phyloP scores from a whole-genome alignment of 2,329 filamentous ascomycete species.

The Fusarium pininemorale region DNA sequence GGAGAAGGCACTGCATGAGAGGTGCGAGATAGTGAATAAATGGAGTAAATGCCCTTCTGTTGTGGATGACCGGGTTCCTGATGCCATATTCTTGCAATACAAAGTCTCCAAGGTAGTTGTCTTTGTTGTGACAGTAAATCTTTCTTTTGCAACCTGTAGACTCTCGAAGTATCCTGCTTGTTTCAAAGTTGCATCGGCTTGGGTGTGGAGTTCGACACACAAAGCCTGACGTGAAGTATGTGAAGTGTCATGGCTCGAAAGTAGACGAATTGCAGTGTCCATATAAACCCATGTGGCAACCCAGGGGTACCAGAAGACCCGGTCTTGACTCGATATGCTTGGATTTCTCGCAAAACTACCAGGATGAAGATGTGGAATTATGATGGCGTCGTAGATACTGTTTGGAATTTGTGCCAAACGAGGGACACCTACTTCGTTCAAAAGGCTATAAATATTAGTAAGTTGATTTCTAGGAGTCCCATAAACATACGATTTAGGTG shows the following conservation, averaged over 20 bases:
- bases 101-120: background rate
- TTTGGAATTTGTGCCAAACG: background rate
- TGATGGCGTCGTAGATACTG: rapidly evolving
- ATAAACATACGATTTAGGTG: background rate
- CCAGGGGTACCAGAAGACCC: rapidly evolving
- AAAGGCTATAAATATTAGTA: background rate
- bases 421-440: rapidly evolving
- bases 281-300: background rate
- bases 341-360: background rate
- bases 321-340: background rate
- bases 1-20: background rate
- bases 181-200: background rate
- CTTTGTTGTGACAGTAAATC: rapidly evolving
- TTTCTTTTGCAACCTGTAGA: background rate
- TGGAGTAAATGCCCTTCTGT: background rate
- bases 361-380: background rate
- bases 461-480: rapidly evolving
- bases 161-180: background rate
- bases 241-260: background rate
- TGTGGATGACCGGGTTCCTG: rapidly evolving
- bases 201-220: background rate
- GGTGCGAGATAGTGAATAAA: background rate
- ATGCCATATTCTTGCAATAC: rapidly evolving
- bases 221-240: background rate
- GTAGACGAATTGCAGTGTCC: rapidly evolving